Evolutionary conservation across 208 protist genomes (phyloP).

Genomic region (Novymonas esmeraldas): DNA sequence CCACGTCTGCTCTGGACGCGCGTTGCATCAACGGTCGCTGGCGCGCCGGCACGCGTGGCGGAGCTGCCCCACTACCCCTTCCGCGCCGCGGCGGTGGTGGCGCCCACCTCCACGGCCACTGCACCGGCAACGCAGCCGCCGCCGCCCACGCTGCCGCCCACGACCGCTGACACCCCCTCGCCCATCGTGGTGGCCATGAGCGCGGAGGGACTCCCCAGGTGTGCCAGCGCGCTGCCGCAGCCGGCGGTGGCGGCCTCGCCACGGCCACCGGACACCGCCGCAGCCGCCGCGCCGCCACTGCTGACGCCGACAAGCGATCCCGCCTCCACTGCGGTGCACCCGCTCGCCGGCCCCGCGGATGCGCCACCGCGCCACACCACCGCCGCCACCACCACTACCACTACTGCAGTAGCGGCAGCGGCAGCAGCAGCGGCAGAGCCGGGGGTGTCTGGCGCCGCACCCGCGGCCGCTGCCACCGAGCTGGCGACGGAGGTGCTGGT

Average conservation of each 20-base stretch:
- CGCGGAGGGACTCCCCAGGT: slow-evolving; percentile 9
- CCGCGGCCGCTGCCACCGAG: not conserved
- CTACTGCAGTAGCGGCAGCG: not conserved
- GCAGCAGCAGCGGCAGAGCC: not conserved
- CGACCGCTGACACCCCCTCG: not conserved
- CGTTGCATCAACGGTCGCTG: slow-evolving; percentile 5
- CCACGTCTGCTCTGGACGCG: slow-evolving; percentile 10
- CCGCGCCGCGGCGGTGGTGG: not conserved
- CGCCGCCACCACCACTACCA: not conserved
- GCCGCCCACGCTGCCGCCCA: not conserved
- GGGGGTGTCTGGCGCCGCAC: not conserved
- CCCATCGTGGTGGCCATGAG: slow-evolving; percentile 34
- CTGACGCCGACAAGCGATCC: not conserved
- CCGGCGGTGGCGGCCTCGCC: not conserved
- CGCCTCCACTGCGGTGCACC: not conserved
- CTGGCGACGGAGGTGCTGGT: slow-evolving; percentile 12
- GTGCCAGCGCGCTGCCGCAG: slow-evolving; percentile 1
- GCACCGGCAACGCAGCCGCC: not conserved
- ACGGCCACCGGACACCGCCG: not conserved
- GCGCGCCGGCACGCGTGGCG: not conserved
- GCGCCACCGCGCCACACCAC: not conserved
- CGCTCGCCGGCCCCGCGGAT: not conserved
- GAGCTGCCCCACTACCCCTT: slow-evolving; percentile 27
- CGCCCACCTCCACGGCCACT: not conserved
- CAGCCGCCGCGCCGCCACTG: not conserved